Base-by-base conservation (phyloP, 1,139 yeast species). In the Kazachstania sp. region DNA sequence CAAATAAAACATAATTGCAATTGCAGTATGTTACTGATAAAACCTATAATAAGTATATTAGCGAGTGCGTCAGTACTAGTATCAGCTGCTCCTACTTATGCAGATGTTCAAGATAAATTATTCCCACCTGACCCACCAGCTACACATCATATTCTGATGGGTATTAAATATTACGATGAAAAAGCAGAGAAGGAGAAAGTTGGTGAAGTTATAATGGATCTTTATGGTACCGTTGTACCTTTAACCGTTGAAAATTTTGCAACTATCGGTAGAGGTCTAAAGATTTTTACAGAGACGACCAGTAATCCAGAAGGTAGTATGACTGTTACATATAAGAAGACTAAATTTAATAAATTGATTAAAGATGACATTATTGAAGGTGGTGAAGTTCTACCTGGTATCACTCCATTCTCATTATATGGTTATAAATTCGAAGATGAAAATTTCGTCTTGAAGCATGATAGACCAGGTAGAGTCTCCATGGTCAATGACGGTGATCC, bases 381-480 rank as follows among this genome's bases (percentile, higher is more conserved):
- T 61, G 92, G 90, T 65, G 83, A 81, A 64, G 83, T 86, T 73
- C 81, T 94, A 69, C 84, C 83, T 68, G 92, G 92, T 60, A 79
- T 90, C 57, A 94, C 94, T 61, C 90, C 95, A 63, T 78, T 81
- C 69, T 80, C 86, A 42, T 78, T 81, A 60, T 81, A 76, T 67
- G 90, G 88, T 49, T 73, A 70, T 56, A 74, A 75, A 60, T 78
- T 81, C 57, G 73, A 73, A 32, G 92, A 83, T 64, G 94, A 84
- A 70, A 81, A 79, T 70, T 83, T 83, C 58, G 51, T 66, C 52
- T 59, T 79, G 58, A 77, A 70, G 57, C 90, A 83, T 70, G 79
- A 75, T 65, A 78, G 73, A 67, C 75, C 79, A 41, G 92, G 92
- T 53, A 76, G 86, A 66, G 67, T 83, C 53, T 76, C 86, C 46